Percentiles rank a stretch among this genome's conserved stretches.
Evolutionary conservation across 257 asterid species (phyloP).

Genomic region (Paulownia fortunei): DNA sequence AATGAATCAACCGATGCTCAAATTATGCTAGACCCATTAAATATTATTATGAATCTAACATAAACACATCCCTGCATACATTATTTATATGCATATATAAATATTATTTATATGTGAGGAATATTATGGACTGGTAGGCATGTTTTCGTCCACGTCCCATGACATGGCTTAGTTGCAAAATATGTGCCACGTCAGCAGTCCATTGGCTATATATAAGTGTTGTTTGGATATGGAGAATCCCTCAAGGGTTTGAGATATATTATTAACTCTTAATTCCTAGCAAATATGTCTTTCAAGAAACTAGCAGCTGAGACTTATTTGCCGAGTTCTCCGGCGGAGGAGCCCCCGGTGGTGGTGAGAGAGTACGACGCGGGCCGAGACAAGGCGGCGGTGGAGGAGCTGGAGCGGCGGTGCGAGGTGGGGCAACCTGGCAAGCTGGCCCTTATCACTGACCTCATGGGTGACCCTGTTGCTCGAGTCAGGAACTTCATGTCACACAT

Average conservation of each 20-base stretch:
- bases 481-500: constrained; percentile 58
- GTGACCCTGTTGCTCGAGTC: constrained; percentile 79
- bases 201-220: constrained; percentile 39
- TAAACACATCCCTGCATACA: neutral
- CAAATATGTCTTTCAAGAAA: constrained; percentile 48
- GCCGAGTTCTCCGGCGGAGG: constrained; percentile 14
- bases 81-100: neutral
- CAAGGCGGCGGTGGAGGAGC: constrained; percentile 76
- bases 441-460: constrained; percentile 78
- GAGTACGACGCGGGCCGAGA: constrained; percentile 56
- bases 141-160: neutral
- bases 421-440: constrained; percentile 72
- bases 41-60: neutral
- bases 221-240: constrained; percentile 36
- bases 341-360: constrained; percentile 58
- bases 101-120: neutral
- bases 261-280: neutral
- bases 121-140: neutral
- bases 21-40: neutral
- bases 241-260: neutral
- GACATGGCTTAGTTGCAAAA: neutral
- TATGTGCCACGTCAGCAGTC: constrained; percentile 47
- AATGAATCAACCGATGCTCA: neutral
- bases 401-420: constrained; percentile 76
- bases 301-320: constrained; percentile 50